Base-by-base conservation (phyloP, 2,329 filamentous ascomycete species). In the Calonectria honghensis region DNA sequence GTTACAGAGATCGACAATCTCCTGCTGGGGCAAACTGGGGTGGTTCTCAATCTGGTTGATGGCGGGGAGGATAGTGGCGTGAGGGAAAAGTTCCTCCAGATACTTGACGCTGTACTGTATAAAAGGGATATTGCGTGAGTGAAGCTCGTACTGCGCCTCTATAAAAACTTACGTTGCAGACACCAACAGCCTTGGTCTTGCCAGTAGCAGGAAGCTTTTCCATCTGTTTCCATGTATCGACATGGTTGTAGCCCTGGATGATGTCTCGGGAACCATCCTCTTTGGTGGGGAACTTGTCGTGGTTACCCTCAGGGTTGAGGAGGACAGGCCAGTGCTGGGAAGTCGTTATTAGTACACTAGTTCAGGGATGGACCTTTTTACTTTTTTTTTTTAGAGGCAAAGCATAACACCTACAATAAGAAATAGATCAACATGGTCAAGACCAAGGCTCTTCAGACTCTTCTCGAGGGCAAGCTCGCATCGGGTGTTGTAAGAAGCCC, bases 381-480 rank as follows among this genome's bases (percentile, higher is more conserved):
- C 3, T 16, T 39, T 35, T 35, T 35, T 35, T 51, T 45, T 41
- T 72, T 24, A 39, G 48, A 13, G 18, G 13, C 20, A 0, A 6
- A 11, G 20, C 11, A 54, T 35, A 31, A 32, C 63, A 85, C 86
- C 78, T 76, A 88, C 87, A 72, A 97, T 91, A 48, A 97, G 89
- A 83, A 91, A 95, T 72, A 97, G 87, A 83, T 97, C 95, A 6
- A 97, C 90, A 83, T 97, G 96, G 77, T 95, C 93, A 63, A 97
- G 87, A 2, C 94, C 94, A 45, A 97, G 87, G 74, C 90, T 89
- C 85, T 93, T 91, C 83, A 97, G 87, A 81, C 93, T 94, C 89
- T 93, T 92, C 77, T 95, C 91, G 45, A 97, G 89, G 45, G 90
- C 92, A 80, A 93, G 87, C 85, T 94, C 92, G 7, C 92, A 92